Evolutionary conservation across 768 basidiomycete species (phyloP), one percentile per base, ranked within the genome.

Genomic region (Chiua virens): DNA sequence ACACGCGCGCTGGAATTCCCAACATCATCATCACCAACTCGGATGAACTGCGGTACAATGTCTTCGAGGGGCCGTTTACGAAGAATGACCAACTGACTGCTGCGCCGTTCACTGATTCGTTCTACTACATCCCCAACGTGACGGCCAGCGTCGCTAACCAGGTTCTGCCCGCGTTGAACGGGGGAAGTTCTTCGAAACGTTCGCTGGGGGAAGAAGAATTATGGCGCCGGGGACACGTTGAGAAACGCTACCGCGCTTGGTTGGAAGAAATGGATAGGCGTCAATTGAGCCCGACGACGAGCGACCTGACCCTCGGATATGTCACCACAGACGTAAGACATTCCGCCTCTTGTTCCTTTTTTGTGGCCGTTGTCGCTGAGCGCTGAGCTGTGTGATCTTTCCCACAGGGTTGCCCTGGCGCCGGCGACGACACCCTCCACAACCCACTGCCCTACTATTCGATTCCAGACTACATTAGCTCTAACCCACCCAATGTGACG

Each of bases 71-170:
- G 2, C 60, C 81, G 3, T 92, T 93, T 71, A 86, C 85, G 27
- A 82, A 82, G 65, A 88, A 92, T 64, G 89, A 93, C 65, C 85
- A 90, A 58, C 76, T 92, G 40, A 87, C 87, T 1, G 79, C 80
- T 2, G 83, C 80, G 7, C 88, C 91, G 0, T 93, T 87, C 62
- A 66, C 71, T 0, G 82, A 91, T 60, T 52, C 72, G 9, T 88
- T 89, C 73, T 53, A 79, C 20, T 90, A 76, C 67, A 76, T 91
- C 49, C 69, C 83, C 6, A 70, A 78, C 39, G 72, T 91, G 32
- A 65, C 77, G 0, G 66, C 79, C 15, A 63, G 69, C 22, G 64
- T 79, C 28, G 88, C 85, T 5, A 76, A 70, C 14, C 64, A 76
- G 53, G 78, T 87, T 0, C 68, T 89, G 3, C 73, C 79, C 0